phyloP scores from a whole-genome alignment of 208 protist genomes.

The Trypanosomatidae sp. region DNA sequence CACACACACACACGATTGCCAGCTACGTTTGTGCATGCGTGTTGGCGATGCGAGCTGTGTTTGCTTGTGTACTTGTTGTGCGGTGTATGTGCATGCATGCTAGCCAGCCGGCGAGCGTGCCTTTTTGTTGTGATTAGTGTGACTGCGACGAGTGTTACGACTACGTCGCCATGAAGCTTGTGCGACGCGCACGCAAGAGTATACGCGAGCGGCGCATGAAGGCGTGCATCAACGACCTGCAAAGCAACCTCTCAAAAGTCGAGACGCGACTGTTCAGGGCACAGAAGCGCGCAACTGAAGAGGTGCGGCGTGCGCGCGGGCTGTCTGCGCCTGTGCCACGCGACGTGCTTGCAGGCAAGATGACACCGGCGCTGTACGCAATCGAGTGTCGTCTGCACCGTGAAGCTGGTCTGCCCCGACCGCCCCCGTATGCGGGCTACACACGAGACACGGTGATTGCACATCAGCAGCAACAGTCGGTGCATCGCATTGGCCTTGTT shows the following conservation, averaged over 20 bases:
- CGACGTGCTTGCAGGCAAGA: constrained; percentile 41
- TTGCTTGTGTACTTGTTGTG: too few species aligned
- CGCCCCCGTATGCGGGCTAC: constrained; percentile 50
- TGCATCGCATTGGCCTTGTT: constrained; percentile 65
- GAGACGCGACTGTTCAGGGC: constrained; percentile 58
- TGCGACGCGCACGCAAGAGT: constrained; percentile 74
- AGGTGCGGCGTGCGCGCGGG: constrained; percentile 14
- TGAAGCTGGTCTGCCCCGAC: constrained; percentile 55
- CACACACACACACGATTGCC: too few species aligned
- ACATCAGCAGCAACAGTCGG: constrained; percentile 5
- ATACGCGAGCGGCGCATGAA: constrained; percentile 82
- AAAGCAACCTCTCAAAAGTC: constrained; percentile 65
- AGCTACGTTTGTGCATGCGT: too few species aligned
- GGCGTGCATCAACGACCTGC: constrained; percentile 75
- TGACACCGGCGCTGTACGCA: constrained; percentile 65
- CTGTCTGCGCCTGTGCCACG: constrained; percentile 6
- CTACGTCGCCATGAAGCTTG: constrained; percentile 87
- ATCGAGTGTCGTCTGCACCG: constrained; percentile 77
- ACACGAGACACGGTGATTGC: neutral
- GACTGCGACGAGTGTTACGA: too few species aligned
- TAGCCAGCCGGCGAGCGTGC: too few species aligned
- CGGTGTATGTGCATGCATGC: too few species aligned
- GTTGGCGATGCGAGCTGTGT: too few species aligned
- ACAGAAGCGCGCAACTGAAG: constrained; percentile 34
- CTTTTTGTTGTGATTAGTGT: too few species aligned